Evolutionary conservation across 139 green algal genomes (phyloP).

Genomic region (Chlamydomonas schloesseri): DNA sequence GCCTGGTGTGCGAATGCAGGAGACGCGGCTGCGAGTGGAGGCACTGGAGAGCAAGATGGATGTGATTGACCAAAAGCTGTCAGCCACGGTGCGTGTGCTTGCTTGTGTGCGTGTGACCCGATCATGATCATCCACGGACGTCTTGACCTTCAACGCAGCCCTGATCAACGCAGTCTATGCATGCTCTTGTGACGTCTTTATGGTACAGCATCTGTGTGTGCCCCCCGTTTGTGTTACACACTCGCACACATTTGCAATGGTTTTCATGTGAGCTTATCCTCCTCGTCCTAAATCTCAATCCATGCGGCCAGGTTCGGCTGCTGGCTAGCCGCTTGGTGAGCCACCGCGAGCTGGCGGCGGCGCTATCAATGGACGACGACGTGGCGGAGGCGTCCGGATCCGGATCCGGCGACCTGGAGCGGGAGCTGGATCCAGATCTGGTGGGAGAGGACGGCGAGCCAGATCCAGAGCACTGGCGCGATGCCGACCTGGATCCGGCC

Average conservation of each 20-base stretch:
- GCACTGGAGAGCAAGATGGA: slow-evolving; percentile 25
- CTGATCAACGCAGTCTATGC: too few relatives aligned
- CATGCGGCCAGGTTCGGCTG: background rate
- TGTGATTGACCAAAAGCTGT: slow-evolving; percentile 43
- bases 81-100: background rate
- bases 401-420: background rate
- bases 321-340: slow-evolving; percentile 18
- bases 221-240: too few relatives aligned
- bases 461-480: slow-evolving; percentile 31
- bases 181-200: too few relatives aligned
- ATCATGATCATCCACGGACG: background rate
- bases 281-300: too few relatives aligned
- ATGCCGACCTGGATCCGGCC: slow-evolving; percentile 24
- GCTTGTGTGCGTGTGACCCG: background rate
- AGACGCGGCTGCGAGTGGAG: slow-evolving; percentile 50
- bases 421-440: slow-evolving; percentile 5
- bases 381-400: slow-evolving; percentile 3
- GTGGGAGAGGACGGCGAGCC: background rate
- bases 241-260: too few relatives aligned
- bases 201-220: too few relatives aligned
- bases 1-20: too few relatives aligned
- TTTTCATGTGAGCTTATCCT: too few relatives aligned
- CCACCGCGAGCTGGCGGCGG: slow-evolving; percentile 37
- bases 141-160: background rate
- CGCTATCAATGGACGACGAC: slow-evolving; percentile 35